Conservation (phyloP, 2,329 filamentous ascomycete species). For the Calonectria hongkongensis region DNA sequence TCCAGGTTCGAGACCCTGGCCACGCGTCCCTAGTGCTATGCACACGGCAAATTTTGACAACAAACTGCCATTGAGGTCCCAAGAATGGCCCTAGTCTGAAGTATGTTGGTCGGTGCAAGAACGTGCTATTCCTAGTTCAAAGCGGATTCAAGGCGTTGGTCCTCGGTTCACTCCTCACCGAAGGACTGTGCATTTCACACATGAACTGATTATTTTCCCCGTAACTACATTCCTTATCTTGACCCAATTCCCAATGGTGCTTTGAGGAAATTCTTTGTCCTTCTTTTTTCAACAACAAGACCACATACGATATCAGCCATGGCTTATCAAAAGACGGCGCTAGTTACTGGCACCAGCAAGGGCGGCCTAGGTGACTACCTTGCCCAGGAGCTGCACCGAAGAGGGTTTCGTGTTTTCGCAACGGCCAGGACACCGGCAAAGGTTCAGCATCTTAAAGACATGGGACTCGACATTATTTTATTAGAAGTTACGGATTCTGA, state of each 20-base stretch:
- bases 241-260: neutral
- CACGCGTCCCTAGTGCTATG: neutral
- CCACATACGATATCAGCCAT: constrained; percentile 15
- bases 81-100: neutral
- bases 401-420: constrained; percentile 63
- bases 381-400: constrained; percentile 60
- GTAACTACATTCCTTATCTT: neutral
- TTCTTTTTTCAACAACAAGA: neutral
- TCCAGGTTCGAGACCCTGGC: neutral
- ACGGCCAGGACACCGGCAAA: constrained; percentile 61
- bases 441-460: constrained; percentile 55
- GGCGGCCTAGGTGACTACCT: constrained; percentile 65
- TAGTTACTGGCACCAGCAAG: constrained; percentile 63
- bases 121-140: neutral
- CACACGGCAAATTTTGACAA: neutral
- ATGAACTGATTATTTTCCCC: constrained; percentile 3
- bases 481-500: constrained; percentile 63
- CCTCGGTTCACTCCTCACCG: neutral
- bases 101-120: constrained; percentile 11
- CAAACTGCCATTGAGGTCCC: neutral
- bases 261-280: neutral
- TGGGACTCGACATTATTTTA: constrained; percentile 61
- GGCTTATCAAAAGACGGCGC: constrained; percentile 49
- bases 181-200: constrained; percentile 11
- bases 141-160: constrained; percentile 1